phyloP scores from a whole-genome alignment of 2,329 filamentous ascomycete genomes.

The Cercospora sojina region DNA sequence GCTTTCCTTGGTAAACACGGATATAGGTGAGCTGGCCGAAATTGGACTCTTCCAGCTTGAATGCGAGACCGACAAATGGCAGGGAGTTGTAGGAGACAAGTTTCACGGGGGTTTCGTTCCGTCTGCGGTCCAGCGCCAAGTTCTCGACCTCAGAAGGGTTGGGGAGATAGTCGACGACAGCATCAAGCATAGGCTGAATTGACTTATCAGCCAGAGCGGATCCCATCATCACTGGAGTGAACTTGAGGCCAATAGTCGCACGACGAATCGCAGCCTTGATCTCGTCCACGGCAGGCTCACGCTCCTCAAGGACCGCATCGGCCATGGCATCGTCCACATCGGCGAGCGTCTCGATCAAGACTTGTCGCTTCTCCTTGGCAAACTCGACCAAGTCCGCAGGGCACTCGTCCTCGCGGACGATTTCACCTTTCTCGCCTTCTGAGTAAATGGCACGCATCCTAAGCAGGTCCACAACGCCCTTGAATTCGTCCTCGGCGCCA shows the following conservation, averaged over 20 bases:
- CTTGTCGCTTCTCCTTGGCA: constrained; percentile 76
- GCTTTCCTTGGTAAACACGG: constrained; percentile 90
- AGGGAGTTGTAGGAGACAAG: constrained; percentile 90
- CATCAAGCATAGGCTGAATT: constrained; percentile 94
- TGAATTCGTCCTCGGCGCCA: constrained; percentile 84
- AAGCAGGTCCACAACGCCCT: constrained; percentile 89
- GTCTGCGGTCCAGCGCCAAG: constrained; percentile 78
- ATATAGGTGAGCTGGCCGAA: constrained; percentile 98
- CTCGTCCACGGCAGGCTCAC: constrained; percentile 73
- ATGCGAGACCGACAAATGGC: constrained; percentile 92
- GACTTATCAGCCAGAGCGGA: constrained; percentile 92
- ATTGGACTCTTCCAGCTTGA: constrained; percentile 98
- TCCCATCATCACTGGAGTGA: constrained; percentile 94
- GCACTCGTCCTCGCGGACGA: constrained; percentile 75
- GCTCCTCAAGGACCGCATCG: constrained; percentile 87
- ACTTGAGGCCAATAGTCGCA: constrained; percentile 84
- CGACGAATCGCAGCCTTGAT: constrained; percentile 90
- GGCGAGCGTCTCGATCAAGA: constrained; percentile 89
- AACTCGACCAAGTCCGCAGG: constrained; percentile 75
- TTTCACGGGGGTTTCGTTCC: constrained; percentile 75
- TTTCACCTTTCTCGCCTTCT: constrained; percentile 75
- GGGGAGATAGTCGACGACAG: constrained; percentile 91
- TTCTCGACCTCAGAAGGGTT: constrained; percentile 90
- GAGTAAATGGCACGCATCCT: constrained; percentile 93
- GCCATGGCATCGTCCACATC: constrained; percentile 98